These are phyloP conservation scores for Fibroporia radiculosa DNA, from an alignment of 768 basidiomycete species.

Conservation along the genomic window DNA sequence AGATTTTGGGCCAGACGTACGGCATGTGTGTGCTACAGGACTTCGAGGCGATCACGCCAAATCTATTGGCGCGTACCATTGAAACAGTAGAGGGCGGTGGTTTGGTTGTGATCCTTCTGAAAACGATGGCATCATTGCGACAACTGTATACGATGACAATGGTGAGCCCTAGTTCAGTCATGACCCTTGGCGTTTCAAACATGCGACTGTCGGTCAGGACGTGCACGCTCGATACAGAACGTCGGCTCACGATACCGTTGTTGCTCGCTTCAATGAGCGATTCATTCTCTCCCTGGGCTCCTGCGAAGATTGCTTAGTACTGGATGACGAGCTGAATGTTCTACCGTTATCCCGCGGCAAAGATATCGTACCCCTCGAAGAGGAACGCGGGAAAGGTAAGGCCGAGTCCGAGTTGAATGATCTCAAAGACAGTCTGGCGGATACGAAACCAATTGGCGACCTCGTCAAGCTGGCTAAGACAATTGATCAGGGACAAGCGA, in stretches of 20 bases:
- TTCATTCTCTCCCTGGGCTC: constrained; percentile 96
- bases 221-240: constrained; percentile 94
- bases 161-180: constrained; percentile 30
- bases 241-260: constrained; percentile 77
- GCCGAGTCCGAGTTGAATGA: constrained; percentile 63
- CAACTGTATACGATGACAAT: constrained; percentile 91
- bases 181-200: neutral
- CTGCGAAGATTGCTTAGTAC: constrained; percentile 84
- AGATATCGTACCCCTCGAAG: constrained; percentile 68
- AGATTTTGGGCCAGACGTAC: constrained; percentile 95
- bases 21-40: constrained; percentile 97
- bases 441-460: constrained; percentile 82
- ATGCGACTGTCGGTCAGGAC: constrained; percentile 45
- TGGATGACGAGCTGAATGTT: constrained; percentile 98
- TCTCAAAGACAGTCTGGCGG: constrained; percentile 68
- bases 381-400: constrained; percentile 40
- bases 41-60: constrained; percentile 97
- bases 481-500: constrained; percentile 88
- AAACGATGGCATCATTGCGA: constrained; percentile 89
- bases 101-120: constrained; percentile 78
- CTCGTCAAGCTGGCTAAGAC: constrained; percentile 89
- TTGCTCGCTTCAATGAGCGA: constrained; percentile 97
- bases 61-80: constrained; percentile 91
- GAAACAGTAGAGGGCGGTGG: constrained; percentile 98
- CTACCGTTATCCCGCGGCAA: constrained; percentile 93